Percentiles rank a stretch among this genome's conserved stretches.
Conservation (phyloP, 2,329 filamentous ascomycete genomes). For the Venturia asperata region DNA sequence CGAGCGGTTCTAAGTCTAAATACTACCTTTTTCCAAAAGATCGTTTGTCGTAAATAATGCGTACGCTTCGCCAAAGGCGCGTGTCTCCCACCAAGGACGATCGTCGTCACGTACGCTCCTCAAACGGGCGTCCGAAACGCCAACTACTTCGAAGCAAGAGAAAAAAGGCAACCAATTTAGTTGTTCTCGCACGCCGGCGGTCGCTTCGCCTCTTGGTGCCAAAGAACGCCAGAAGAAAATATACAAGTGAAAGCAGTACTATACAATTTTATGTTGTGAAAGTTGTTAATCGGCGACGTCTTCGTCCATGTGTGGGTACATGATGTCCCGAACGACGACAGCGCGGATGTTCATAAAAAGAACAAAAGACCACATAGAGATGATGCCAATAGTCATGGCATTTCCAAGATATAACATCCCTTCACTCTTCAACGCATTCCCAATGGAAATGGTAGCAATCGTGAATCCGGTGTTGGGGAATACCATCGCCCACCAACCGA, state of each 20-base stretch:
- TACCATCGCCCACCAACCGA: constrained; percentile 58
- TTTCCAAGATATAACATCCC: constrained; percentile 39
- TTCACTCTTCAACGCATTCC: constrained; percentile 45
- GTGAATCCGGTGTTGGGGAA: constrained; percentile 61
- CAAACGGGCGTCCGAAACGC: not conserved
- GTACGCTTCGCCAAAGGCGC: not conserved
- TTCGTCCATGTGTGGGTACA: constrained; percentile 54
- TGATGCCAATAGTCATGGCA: constrained; percentile 45
- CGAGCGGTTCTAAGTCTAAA: not conserved
- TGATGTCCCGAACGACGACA: constrained; percentile 46
- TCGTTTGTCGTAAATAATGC: not conserved
- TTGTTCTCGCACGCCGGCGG: not conserved
- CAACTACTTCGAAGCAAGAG: not conserved
- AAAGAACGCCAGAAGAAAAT: not conserved
- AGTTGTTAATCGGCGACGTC: constrained; percentile 35
- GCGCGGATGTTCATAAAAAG: constrained; percentile 45
- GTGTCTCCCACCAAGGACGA: not conserved
- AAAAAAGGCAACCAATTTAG: not conserved
- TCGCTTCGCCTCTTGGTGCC: not conserved
- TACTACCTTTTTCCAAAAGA: not conserved
- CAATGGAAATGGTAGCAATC: constrained; percentile 52
- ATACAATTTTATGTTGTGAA: not conserved
- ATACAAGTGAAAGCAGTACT: not conserved
- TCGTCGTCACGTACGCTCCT: not conserved
- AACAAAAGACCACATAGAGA: constrained; percentile 51